Conservation (phyloP, 768 basidiomycete species). For the Lepiota venenata region DNA sequence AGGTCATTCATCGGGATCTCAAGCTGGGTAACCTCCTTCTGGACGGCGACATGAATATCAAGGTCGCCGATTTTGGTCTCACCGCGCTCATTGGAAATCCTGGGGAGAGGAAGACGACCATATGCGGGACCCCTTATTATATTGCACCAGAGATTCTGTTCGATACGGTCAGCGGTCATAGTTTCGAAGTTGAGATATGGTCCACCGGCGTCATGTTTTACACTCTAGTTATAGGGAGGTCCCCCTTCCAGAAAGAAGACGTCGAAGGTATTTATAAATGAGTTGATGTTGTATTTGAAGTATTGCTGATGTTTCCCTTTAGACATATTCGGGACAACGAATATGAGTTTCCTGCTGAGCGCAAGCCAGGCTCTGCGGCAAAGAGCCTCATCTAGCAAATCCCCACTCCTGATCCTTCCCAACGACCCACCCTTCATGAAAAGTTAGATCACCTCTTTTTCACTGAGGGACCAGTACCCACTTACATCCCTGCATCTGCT, state of each 20-base stretch:
- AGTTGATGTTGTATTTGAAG: conserved; percentile 18
- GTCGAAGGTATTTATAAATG: conserved; percentile 95
- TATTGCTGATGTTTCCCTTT: conserved; percentile 11
- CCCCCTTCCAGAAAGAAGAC: conserved; percentile 98
- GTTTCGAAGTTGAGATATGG: conserved; percentile 99
- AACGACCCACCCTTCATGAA: conserved; percentile 79
- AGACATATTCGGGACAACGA: conserved; percentile 92
- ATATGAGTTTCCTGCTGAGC: conserved; percentile 87
- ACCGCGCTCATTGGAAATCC: conserved; percentile 96
- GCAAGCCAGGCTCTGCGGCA: conserved; percentile 64
- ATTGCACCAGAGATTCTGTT: conserved; percentile 98
- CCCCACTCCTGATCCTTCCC: conserved; percentile 77
- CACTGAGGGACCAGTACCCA: conserved; percentile 73
- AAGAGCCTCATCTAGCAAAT: conserved; percentile 80
- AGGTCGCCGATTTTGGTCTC: conserved; percentile 98
- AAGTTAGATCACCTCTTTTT: conserved; percentile 88
- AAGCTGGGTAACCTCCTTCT: conserved; percentile 96
- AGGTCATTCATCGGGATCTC: conserved; percentile 96
- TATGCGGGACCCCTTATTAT: conserved; percentile 98
- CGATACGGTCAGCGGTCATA: conserved; percentile 93
- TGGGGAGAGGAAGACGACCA: conserved; percentile 97
- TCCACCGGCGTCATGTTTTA: conserved; percentile 96
- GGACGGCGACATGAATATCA: conserved; percentile 89
- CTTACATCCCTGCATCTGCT: conserved; percentile 76
- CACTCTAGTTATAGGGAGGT: conserved; percentile 90